Evolutionary conservation across 2,329 filamentous ascomycete genomes (phyloP).

Genomic region (Tothia fuscella): DNA sequence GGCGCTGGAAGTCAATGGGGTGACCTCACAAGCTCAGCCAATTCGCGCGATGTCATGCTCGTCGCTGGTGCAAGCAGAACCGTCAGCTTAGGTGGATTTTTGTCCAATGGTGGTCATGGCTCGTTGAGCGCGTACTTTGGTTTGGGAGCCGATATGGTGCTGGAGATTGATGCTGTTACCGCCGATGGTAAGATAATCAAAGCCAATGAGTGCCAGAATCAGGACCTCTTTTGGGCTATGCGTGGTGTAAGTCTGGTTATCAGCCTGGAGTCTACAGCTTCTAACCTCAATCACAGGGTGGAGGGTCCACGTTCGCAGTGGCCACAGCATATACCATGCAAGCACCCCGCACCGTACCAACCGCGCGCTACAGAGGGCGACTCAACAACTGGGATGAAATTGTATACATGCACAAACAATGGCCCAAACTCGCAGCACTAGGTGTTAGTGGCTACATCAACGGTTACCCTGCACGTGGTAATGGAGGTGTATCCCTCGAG

Average conservation of each 20-base stretch:
- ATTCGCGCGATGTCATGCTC: slow-evolving; percentile 3
- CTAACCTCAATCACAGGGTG: slow-evolving; percentile 6
- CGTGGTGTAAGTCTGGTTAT: slow-evolving; percentile 4
- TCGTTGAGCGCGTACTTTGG: slow-evolving; percentile 22
- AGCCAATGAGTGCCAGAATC: slow-evolving; percentile 20
- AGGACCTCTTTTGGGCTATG: slow-evolving; percentile 11
- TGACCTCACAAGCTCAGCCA: background rate
- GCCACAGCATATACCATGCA: slow-evolving; percentile 9
- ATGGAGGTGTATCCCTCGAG: background rate
- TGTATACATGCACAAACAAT: slow-evolving; percentile 3
- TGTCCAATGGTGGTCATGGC: slow-evolving; percentile 23
- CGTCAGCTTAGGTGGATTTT: slow-evolving; percentile 7
- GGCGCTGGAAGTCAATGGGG: slow-evolving; percentile 6
- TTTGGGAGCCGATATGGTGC: slow-evolving; percentile 26
- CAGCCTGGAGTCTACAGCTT: background rate
- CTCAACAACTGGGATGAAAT: slow-evolving; percentile 5
- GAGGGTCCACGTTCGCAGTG: slow-evolving; percentile 10
- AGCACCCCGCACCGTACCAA: slow-evolving; percentile 1
- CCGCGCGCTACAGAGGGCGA: background rate
- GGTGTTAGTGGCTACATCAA: slow-evolving; percentile 8
- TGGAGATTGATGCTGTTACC: slow-evolving; percentile 28
- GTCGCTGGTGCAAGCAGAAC: slow-evolving; percentile 4
- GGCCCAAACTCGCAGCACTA: slow-evolving; percentile 1
- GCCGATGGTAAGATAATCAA: slow-evolving; percentile 25
- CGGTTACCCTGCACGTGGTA: slow-evolving; percentile 1